Evolutionary conservation across 805 yeast species (phyloP), one percentile per base, ranked within the genome.

Genomic region (Wickerhamomyces chaumierensis): DNA sequence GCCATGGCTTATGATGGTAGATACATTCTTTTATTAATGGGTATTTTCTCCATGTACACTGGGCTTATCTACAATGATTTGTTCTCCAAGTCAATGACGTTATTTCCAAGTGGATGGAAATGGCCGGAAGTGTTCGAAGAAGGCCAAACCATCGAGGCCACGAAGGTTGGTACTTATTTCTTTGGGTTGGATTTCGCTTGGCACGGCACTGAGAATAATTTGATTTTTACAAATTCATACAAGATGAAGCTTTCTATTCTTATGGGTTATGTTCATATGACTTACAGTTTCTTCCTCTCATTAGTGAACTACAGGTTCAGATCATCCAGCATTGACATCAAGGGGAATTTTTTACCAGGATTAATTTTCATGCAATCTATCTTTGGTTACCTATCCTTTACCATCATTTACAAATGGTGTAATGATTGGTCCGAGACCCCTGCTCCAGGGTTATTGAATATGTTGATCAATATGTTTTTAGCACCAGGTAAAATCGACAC

Each of bases 1-100:
- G 97, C 87, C 54, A 92, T 92, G 97, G 96, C 95, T 0, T 92
- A 69, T 58, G 65, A 78, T 16, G 99, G 99, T 34, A 76, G 99
- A 53, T 92, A 92, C 60, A 86, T 92, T 40, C 63, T 92, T 37
- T 65, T 87, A 43, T 63, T 92, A 43, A 92, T 92, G 99, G 99
- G 99, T 19, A 51, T 73, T 4, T 92, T 92, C 57, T 88, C 98
- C 38, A 84, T 92, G 75, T 90, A 86, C 63, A 92, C 97, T 1
- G 99, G 99, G 5, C 60, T 90, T 46, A 61, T 92, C 48, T 92
- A 92, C 69, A 92, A 92, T 60, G 99, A 92, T 72, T 55, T 90
- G 17, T 92, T 92, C 57, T 88, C 96, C 36, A 78, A 77, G 58
- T 81, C 96, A 12, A 79, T 88, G 90, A 75, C 94, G 14, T 58